Evolutionary conservation across 2,329 filamentous ascomycete genomes (phyloP).

Genomic region (Lasiodiplodia theobromae): DNA sequence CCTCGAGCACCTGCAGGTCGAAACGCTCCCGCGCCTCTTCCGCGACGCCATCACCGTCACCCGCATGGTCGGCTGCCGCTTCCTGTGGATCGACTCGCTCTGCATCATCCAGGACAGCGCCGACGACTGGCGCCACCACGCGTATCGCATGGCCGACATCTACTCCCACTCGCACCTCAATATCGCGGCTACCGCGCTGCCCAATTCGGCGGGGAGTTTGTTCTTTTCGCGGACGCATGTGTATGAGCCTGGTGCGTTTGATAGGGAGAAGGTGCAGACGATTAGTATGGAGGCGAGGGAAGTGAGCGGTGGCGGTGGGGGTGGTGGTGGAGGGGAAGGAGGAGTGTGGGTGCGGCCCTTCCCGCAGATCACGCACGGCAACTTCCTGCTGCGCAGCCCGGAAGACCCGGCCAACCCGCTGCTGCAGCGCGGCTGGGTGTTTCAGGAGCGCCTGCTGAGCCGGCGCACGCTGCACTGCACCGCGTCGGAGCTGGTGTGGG

Average conservation of each 20-base stretch:
- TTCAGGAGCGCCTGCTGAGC: conserved; percentile 19
- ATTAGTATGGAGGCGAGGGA: not conserved
- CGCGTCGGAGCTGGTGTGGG: conserved; percentile 16
- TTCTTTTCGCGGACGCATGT: not conserved
- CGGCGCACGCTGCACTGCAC: conserved; percentile 15
- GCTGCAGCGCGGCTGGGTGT: conserved; percentile 16
- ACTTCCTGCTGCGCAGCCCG: not conserved
- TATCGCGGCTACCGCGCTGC: not conserved
- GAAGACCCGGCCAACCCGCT: conserved; percentile 1
- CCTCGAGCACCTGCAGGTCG: not conserved
- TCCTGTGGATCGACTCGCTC: not conserved
- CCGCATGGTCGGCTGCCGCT: not conserved
- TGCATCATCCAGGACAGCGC: conserved; percentile 24
- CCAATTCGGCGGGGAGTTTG: not conserved
- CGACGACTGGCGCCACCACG: conserved; percentile 21
- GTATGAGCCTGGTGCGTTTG: not conserved
- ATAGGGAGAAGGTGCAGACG: not conserved
- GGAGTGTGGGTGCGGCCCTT: not conserved
- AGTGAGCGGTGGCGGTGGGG: not conserved
- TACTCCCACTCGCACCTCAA: not conserved
- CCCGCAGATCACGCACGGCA: not conserved
- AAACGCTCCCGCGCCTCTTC: not conserved
- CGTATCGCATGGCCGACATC: conserved; percentile 20
- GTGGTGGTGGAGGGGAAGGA: not conserved
- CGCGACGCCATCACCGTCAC: not conserved